Percentiles rank a stretch among this genome's conserved stretches.
Conservation (phyloP, 148 eudicot species). For the Mesembryanthemum crystallinum region DNA sequence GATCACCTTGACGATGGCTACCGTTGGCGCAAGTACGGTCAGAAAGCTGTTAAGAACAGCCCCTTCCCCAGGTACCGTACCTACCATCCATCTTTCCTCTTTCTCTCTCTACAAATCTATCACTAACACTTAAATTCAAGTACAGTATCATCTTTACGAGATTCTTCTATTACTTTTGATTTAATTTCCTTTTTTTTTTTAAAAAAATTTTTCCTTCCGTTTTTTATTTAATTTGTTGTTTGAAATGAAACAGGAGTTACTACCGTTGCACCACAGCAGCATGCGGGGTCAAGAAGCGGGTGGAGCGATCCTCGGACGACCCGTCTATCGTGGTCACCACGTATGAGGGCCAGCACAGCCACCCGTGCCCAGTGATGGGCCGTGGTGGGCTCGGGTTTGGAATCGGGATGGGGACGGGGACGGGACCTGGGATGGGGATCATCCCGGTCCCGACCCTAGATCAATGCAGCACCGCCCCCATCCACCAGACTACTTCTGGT, state of each 20-base stretch:
- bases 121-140: too few species aligned
- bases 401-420: slow-evolving; percentile 10
- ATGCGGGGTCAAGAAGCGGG: slow-evolving; percentile 59
- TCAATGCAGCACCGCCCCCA: slow-evolving; percentile 38
- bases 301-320: slow-evolving; percentile 57
- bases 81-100: too few species aligned
- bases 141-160: too few species aligned
- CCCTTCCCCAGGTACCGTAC: slow-evolving; percentile 73
- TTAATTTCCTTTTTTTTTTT: too few species aligned
- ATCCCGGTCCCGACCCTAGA: slow-evolving; percentile 22
- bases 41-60: slow-evolving; percentile 91
- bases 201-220: too few species aligned
- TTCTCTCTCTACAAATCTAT: too few species aligned
- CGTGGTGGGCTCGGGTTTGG: slow-evolving; percentile 27
- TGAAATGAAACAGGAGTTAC: slow-evolving; percentile 64
- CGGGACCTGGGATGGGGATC: not conserved
- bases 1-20: slow-evolving; percentile 95
- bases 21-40: slow-evolving; percentile 99
- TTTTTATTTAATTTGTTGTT: too few species aligned
- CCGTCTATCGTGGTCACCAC: slow-evolving; percentile 53
- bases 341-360: slow-evolving; percentile 62
- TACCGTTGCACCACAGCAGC: slow-evolving; percentile 58
- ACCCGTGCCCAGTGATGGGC: slow-evolving; percentile 54
- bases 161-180: too few species aligned
- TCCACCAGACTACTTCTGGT: too few species aligned